Base-by-base conservation (phyloP, 805 yeast genomes). In the Clavispora phyllophila region DNA sequence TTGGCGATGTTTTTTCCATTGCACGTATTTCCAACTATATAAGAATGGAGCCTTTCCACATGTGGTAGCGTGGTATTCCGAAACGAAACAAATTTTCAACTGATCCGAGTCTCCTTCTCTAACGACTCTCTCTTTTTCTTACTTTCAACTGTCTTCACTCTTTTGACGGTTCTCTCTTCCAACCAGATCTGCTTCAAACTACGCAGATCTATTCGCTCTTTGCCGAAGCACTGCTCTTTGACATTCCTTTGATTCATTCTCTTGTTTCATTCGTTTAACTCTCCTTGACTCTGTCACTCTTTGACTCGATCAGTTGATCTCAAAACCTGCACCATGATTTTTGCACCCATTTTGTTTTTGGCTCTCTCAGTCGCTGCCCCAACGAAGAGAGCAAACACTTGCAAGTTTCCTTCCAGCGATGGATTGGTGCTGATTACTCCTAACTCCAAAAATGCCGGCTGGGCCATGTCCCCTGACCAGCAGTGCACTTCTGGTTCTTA, bases 391-490 rank as follows among this genome's bases (percentile, higher is more conserved):
- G 57, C 61, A 48, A 56, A 63, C 43, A 73, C 76, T 18, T 87
- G 96, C 65, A 50, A 75, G 3, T 87, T 88, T 66, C 96, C 96
- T 27, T 49, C 73, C 19, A 68, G 75, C 53, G 70, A 70, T 20
- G 89, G 88, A 8, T 71, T 89, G 54, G 91, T 88, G 14, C 68
- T 81, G 2, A 83, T 87, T 39, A 81, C 87, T 40, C 67, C 73
- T 7, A 60, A 60, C 27, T 75, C 79, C 23, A 51, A 61, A 14
- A 84, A 84, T 54, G 89, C 74, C 39, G 96, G 96, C 19, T 89
- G 96, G 96, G 96, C 96, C 39, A 73, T 85, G 76, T 76, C 81
- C 51, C 79, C 79, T 39, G 93, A 85, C 61, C 84, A 81, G 55
- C 55, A 70, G 28, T 88, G 96, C 63, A 61, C 80, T 4, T 71